Evolutionary conservation across 2,329 filamentous ascomycete genomes (phyloP), one percentile per base, ranked within the genome.

Genomic region (Pseudocercospora musae): DNA sequence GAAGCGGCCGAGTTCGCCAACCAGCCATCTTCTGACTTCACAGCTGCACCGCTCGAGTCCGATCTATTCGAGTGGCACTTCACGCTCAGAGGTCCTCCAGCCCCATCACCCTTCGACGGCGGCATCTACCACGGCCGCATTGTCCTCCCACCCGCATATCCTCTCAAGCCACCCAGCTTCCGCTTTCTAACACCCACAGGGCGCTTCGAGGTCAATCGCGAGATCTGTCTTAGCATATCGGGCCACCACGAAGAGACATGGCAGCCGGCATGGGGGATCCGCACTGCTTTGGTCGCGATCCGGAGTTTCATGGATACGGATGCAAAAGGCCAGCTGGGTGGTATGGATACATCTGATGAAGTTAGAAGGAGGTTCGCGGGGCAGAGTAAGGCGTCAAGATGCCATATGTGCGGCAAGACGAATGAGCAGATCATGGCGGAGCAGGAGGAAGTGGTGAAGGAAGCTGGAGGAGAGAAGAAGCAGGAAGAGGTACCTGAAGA

Each of bases 41-140:
- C 89, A 69, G 95, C 94, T 44, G 83, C 88, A 3, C 95, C 95
- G 0, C 86, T 94, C 65, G 94, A 98, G 74, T 83, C 86, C 31
- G 92, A 98, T 78, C 87, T 99, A 58, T 96, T 96, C 79, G 93
- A 98, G 78, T 99, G 95, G 95, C 95, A 99, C 81, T 99, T 98
- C 79, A 99, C 95, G 0, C 83, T 99, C n/a, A 87, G 89, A 57
- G 95, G 95, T 0, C 93, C 94, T 0, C 94, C 94, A 0, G 82
- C 85, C 31, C 84, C 85, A 18, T 93, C 92, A 0, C 86, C 88
- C 40, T 97, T 93, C 78, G 86, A 87, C 49, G 80, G 83, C 31
- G 95, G 95, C 53, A 85, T 97, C 72, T 99, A 98, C 80, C 95
- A 99, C 78, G 95, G 95, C 62, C 92, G 94, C 73, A 98, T 99